Conservation (phyloP, 345 rosid species). For the Firmiana major region DNA sequence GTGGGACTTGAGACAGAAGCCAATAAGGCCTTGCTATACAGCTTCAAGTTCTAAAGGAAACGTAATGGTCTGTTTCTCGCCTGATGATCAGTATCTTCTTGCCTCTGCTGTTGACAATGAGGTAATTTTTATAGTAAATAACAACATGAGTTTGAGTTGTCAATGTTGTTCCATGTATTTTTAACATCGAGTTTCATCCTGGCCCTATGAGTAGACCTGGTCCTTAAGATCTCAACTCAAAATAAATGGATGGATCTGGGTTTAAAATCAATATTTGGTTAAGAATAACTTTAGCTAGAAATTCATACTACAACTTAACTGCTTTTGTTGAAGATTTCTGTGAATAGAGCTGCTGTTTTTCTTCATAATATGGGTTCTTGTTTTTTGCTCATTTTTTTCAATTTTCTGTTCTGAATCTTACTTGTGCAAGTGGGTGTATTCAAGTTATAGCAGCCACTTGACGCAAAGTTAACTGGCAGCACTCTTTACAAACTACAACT, state of each 20-base stretch:
- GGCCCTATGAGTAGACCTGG: neutral
- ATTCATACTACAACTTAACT: neutral
- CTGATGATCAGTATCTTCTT: conserved; percentile 94
- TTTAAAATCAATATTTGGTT: neutral
- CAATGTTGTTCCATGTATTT: neutral
- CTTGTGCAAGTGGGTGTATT: neutral
- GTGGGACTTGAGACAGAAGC: conserved; percentile 92
- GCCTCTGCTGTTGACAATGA: conserved; percentile 94
- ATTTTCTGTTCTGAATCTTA: neutral
- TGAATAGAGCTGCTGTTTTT: neutral
- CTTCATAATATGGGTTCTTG: neutral
- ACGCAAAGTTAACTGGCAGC: neutral
- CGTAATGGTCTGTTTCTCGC: conserved; percentile 98
- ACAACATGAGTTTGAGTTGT: conserved; percentile 5
- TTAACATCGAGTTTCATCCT: neutral
- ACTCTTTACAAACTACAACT: neutral
- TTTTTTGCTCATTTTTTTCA: neutral
- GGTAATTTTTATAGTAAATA: conserved; percentile 38
- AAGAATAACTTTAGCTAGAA: neutral
- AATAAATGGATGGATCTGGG: neutral
- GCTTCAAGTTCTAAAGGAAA: conserved; percentile 79
- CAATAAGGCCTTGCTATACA: conserved; percentile 73
- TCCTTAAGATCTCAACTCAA: neutral
- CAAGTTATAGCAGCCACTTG: neutral
- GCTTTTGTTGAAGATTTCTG: neutral